Percentiles rank a stretch among this genome's conserved stretches.
phyloP scores from a whole-genome alignment of 1,139 yeast genomes.

The Arxiozyma slooffiae region DNA sequence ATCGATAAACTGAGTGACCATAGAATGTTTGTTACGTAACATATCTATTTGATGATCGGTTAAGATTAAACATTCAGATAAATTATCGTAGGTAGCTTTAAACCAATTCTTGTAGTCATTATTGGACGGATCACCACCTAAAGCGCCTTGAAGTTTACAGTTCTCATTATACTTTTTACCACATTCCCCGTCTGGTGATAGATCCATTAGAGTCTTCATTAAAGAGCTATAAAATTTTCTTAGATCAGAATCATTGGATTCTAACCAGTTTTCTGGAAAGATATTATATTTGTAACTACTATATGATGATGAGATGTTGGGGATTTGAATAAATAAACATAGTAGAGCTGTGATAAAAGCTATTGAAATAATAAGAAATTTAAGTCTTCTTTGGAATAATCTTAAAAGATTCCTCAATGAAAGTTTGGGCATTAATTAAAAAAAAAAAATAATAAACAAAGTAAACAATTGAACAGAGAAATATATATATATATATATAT shows the following conservation, averaged over 20 bases:
- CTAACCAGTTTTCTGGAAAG: no score
- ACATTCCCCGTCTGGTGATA: slow-evolving; percentile 21
- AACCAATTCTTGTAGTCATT: slow-evolving; percentile 31
- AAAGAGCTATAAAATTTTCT: not conserved
- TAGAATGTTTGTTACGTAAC: slow-evolving; percentile 41
- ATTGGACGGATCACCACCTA: slow-evolving; percentile 22
- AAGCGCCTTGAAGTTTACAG: no score
- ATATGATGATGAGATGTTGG: not conserved
- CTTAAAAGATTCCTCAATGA: not conserved
- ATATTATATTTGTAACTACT: no score
- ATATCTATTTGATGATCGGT: slow-evolving; percentile 38
- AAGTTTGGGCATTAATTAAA: not conserved
- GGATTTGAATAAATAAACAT: not conserved
- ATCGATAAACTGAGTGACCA: slow-evolving; percentile 45
- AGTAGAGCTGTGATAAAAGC: not conserved
- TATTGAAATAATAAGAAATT: not conserved
- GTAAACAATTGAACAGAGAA: no score
- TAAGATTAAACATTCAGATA: slow-evolving; percentile 33
- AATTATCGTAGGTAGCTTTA: slow-evolving; percentile 16
- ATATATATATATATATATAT: no score
- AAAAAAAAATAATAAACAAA: no score
- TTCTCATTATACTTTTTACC: slow-evolving; percentile 14
- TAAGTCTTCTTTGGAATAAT: not conserved
- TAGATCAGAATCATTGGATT: not conserved
- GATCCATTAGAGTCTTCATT: slow-evolving; percentile 35